Percentiles rank a stretch among this genome's conserved stretches.
Evolutionary conservation across 805 yeast species (phyloP).

Genomic region (Candida orba): DNA sequence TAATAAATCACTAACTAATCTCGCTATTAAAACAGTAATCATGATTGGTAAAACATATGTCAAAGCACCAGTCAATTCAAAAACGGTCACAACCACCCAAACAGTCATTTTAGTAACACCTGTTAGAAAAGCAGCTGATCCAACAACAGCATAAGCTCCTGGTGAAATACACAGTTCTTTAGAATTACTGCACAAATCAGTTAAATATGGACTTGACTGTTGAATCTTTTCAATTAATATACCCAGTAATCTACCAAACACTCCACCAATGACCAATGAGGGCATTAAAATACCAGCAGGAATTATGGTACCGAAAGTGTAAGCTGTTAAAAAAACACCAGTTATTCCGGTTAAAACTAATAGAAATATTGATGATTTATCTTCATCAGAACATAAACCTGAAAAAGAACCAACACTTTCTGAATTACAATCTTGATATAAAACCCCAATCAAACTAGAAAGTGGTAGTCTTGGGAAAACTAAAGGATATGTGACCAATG

Average conservation of each 20-base stretch:
- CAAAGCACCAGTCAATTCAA: constrained; percentile 82
- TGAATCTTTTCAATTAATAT: constrained; percentile 44
- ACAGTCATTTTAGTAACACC: constrained; percentile 79
- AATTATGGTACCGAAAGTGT: constrained; percentile 60
- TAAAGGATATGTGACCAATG: constrained; percentile 48
- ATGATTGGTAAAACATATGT: constrained; percentile 79
- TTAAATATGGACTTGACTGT: constrained; percentile 27
- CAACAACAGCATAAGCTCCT: constrained; percentile 83
- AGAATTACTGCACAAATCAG: constrained; percentile 35
- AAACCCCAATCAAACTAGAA: constrained; percentile 45
- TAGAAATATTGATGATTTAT: constrained; percentile 6
- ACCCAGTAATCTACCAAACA: constrained; percentile 51
- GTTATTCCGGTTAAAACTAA: constrained; percentile 26
- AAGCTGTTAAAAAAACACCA: constrained; percentile 56
- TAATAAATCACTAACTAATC: constrained; percentile 61
- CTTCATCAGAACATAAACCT: constrained; percentile 18
- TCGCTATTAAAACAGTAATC: constrained; percentile 72
- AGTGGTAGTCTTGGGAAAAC: constrained; percentile 48
- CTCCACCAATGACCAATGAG: constrained; percentile 54
- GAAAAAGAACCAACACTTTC: constrained; percentile 21
- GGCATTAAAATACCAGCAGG: constrained; percentile 69
- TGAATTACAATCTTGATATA: constrained; percentile 60
- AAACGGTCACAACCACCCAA: constrained; percentile 70
- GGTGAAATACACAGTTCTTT: constrained; percentile 61
- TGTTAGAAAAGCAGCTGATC: constrained; percentile 76